Conservation (phyloP, 306 rosid species). For the Casuarina cunninghamiana region DNA sequence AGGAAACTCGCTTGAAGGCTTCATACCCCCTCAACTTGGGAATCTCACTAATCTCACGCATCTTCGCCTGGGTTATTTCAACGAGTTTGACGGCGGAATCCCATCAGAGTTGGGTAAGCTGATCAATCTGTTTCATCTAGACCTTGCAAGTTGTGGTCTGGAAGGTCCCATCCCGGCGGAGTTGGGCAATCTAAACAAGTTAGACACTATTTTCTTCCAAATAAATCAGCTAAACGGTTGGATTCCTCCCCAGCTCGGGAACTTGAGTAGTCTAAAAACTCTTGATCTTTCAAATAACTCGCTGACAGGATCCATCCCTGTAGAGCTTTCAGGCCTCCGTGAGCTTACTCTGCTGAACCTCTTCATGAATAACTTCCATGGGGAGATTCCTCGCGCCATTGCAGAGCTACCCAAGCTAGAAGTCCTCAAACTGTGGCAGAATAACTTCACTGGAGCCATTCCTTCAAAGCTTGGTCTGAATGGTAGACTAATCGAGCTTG, state of each 20-base stretch:
- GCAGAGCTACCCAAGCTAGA: slow-evolving; percentile 71
- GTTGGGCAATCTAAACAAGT: slow-evolving; percentile 59
- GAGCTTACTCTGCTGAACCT: slow-evolving; percentile 69
- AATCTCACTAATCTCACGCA: slow-evolving; percentile 54
- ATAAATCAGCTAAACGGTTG: slow-evolving; percentile 72
- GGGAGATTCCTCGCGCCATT: slow-evolving; percentile 66
- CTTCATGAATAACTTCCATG: slow-evolving; percentile 81
- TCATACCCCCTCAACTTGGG: slow-evolving; percentile 71
- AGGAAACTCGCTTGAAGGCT: slow-evolving; percentile 79
- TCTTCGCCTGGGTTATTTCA: slow-evolving; percentile 76
- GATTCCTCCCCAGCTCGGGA: slow-evolving; percentile 68
- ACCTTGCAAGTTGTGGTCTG: slow-evolving; percentile 78
- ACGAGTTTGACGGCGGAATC: slow-evolving; percentile 73
- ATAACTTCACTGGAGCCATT: slow-evolving; percentile 78
- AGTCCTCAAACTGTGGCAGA: slow-evolving; percentile 75
- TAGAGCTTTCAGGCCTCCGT: slow-evolving; percentile 60
- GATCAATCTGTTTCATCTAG: slow-evolving; percentile 62
- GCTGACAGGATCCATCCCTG: slow-evolving; percentile 66
- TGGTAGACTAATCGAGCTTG: slow-evolving; percentile 64
- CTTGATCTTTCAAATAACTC: slow-evolving; percentile 87
- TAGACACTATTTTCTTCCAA: slow-evolving; percentile 82
- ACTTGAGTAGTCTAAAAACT: slow-evolving; percentile 53
- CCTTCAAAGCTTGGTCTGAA: slow-evolving; percentile 76
- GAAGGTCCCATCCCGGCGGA: slow-evolving; percentile 73
- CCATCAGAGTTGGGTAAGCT: slow-evolving; percentile 62